Evolutionary conservation across 257 asterid genomes (phyloP).

Genomic region (Fraxinus americana): DNA sequence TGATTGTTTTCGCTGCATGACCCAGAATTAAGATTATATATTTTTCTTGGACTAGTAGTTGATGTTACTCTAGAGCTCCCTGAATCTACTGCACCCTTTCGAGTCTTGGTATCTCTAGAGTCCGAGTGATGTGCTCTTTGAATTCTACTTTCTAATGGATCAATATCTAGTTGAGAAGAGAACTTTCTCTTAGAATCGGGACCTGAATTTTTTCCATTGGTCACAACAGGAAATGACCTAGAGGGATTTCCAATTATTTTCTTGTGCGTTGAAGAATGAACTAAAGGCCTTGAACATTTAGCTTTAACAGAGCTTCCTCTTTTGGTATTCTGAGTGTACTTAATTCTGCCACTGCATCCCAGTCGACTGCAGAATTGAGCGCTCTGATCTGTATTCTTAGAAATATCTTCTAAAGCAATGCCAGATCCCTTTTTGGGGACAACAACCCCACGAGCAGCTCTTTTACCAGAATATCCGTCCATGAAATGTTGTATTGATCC

Average conservation of each 20-base stretch:
- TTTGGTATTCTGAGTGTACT: conserved; percentile 40
- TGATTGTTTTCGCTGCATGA: conserved; percentile 27
- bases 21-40: conserved; percentile 31
- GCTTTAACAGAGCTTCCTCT: conserved; percentile 46
- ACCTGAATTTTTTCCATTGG: conserved; percentile 29
- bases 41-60: conserved; percentile 32
- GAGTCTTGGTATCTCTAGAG: conserved; percentile 31
- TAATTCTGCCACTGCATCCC: conserved; percentile 79
- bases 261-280: conserved; percentile 46
- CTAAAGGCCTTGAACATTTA: conserved; percentile 40
- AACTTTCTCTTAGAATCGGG: conserved; percentile 41
- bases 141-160: conserved; percentile 37
- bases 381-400: conserved; percentile 38
- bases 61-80: conserved; percentile 47
- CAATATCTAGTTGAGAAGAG: conserved; percentile 36
- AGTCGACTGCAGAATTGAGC: conserved; percentile 69
- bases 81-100: conserved; percentile 28
- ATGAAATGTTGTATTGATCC: conserved; percentile 25
- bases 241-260: conserved; percentile 44
- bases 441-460: conserved; percentile 35
- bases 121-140: conserved; percentile 24
- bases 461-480: conserved; percentile 54
- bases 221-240: conserved; percentile 23
- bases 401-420: conserved; percentile 33
- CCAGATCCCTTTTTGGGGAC: conserved; percentile 41